Conservation (phyloP, 1,284 basidiomycete species). For the Violaceomyces palustris region DNA sequence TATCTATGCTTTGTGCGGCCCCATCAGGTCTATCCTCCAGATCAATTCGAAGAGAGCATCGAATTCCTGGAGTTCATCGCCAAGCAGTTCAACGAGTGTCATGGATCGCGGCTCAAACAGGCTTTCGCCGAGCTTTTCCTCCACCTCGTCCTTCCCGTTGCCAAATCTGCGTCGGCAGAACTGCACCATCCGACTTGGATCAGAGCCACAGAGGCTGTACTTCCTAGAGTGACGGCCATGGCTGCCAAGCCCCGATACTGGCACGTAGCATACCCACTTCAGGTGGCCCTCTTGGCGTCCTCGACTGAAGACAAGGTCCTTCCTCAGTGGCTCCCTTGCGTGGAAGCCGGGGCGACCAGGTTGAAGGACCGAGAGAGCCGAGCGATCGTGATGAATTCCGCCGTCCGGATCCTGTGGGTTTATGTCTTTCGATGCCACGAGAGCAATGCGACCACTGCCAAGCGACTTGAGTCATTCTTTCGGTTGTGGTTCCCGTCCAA, state of each 20-base stretch:
- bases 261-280: conserved; percentile 78
- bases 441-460: conserved; percentile 68
- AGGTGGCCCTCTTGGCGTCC: conserved; percentile 76
- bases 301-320: conserved; percentile 80
- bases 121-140: conserved; percentile 80
- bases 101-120: conserved; percentile 76
- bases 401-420: conserved; percentile 81
- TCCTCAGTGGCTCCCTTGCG: conserved; percentile 67
- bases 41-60: conserved; percentile 86
- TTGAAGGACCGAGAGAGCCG: conserved; percentile 78
- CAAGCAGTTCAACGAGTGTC: conserved; percentile 75
- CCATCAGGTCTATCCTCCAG: conserved; percentile 79
- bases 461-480: conserved; percentile 72
- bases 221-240: conserved; percentile 80
- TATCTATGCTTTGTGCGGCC: no score
- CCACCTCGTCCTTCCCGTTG: conserved; percentile 77
- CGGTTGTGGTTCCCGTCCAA: conserved; percentile 75
- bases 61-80: conserved; percentile 82
- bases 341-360: conserved; percentile 61
- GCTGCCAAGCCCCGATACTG: conserved; percentile 85
- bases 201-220: conserved; percentile 79
- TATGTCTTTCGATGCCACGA: conserved; percentile 90
- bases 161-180: conserved; percentile 87
- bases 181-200: conserved; percentile 93
- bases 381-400: conserved; percentile 72